Evolutionary conservation across 306 rosid species (phyloP).

Genomic region (Vigna nakashimae): DNA sequence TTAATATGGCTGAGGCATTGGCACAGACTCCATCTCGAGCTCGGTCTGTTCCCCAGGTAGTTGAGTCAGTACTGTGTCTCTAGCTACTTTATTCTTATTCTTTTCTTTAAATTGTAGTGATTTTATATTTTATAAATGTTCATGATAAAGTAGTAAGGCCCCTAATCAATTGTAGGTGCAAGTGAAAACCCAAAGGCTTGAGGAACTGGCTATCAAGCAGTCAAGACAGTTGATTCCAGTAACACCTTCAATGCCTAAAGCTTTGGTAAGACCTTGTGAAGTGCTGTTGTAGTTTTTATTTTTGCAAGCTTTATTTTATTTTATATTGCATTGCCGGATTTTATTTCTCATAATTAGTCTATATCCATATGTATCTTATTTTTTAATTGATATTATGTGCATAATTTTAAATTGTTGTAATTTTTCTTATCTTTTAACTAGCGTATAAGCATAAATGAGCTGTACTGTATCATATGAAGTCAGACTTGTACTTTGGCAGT

Average conservation of each 20-base stretch:
- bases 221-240: constrained; percentile 97
- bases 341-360: constrained; percentile 7
- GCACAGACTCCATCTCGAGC: constrained; percentile 85
- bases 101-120: neutral
- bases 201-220: constrained; percentile 95
- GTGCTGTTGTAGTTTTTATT: constrained; percentile 38
- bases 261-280: constrained; percentile 62
- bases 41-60: constrained; percentile 81
- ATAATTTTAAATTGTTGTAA: neutral
- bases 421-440: neutral
- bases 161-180: constrained; percentile 58
- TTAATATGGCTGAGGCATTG: constrained; percentile 98
- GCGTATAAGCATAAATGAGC: neutral
- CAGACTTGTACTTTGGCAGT: neutral
- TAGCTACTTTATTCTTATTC: neutral
- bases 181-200: constrained; percentile 92
- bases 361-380: neutral
- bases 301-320: constrained; percentile 28
- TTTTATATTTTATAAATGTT: constrained; percentile 13
- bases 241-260: constrained; percentile 89
- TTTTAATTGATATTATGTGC: constrained; percentile 2
- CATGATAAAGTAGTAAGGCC: constrained; percentile 30
- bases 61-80: constrained; percentile 35
- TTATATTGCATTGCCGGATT: neutral
- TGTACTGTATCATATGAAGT: constrained; percentile 11